Conservation (phyloP, 192 early-diverging fungal genomes). For the Funneliformis geosporum region DNA sequence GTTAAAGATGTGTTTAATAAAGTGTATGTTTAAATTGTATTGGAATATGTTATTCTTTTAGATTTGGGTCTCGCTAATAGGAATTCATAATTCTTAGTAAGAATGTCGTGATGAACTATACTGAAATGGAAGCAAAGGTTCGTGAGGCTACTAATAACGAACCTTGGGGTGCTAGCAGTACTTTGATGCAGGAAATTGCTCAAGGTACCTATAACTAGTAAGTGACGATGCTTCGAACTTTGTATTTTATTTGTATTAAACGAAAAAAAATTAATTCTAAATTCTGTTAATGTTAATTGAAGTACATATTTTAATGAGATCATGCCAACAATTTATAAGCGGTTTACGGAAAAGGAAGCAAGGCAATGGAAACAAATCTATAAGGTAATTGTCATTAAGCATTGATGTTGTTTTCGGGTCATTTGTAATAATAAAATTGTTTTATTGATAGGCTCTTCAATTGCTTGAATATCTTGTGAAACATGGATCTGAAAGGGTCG, state of each 20-base stretch:
- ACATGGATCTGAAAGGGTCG: conserved; percentile 90
- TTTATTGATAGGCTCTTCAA: conserved; percentile 69
- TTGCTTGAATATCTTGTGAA: conserved; percentile 94
- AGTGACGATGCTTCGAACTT: conserved; percentile 9
- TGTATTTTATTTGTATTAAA: not conserved
- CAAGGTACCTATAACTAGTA: conserved; percentile 82
- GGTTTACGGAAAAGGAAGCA: conserved; percentile 81
- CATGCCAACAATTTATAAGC: conserved; percentile 89
- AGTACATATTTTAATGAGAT: conserved; percentile 94
- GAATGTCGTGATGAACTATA: conserved; percentile 90
- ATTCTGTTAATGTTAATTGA: too few relatives aligned
- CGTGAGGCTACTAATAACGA: conserved; percentile 93
- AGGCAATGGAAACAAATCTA: conserved; percentile 94
- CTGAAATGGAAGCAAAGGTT: conserved; percentile 91
- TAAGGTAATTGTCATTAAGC: conserved; percentile 63
- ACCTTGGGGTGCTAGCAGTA: conserved; percentile 92
- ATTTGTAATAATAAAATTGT: not conserved
- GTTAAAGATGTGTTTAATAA: conserved; percentile 62
- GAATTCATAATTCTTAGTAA: conserved; percentile 44
- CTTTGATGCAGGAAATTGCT: conserved; percentile 94
- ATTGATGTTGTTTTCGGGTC: not conserved
- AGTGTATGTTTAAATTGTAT: conserved; percentile 41
- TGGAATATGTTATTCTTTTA: not conserved
- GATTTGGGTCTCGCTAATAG: not conserved
- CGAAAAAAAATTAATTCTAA: not conserved